A percentile compares a stretch with the other conserved stretches of the same genome.
Conservation (phyloP, 1,284 basidiomycete genomes). For the Marasmius fiardii region DNA sequence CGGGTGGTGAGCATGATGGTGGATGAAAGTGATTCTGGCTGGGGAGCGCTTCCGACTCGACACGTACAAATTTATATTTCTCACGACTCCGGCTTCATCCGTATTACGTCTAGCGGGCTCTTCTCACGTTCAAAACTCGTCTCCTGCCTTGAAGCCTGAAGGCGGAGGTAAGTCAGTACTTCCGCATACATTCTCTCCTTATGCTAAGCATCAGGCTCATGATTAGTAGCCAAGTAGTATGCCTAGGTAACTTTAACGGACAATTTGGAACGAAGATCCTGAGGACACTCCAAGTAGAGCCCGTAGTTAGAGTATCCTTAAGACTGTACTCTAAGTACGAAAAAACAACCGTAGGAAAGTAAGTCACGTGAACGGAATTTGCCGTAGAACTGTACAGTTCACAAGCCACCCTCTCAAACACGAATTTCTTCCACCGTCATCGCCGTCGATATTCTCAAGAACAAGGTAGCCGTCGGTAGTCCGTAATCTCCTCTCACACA, state of each 20-base stretch:
- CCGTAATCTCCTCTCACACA: not conserved
- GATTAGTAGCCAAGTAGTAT: too few species aligned
- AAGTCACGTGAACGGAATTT: not conserved
- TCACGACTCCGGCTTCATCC: conserved; percentile 6
- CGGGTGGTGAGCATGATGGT: conserved; percentile 75
- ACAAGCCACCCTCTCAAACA: not conserved
- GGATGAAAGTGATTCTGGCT: conserved; percentile 4
- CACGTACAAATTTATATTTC: conserved; percentile 2
- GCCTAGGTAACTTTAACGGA: too few species aligned
- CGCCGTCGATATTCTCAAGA: conserved; percentile 38
- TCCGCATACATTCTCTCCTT: too few species aligned
- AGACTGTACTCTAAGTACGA: too few species aligned
- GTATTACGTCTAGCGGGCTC: not conserved
- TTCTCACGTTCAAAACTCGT: not conserved
- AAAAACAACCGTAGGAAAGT: too few species aligned
- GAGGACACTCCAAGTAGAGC: too few species aligned
- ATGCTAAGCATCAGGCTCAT: too few species aligned
- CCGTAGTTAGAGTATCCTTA: too few species aligned
- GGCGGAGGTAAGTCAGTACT: too few species aligned
- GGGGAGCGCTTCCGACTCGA: not conserved
- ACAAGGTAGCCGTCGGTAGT: conserved; percentile 29
- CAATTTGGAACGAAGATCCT: too few species aligned
- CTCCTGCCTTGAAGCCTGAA: too few species aligned
- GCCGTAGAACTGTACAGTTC: not conserved
- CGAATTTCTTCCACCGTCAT: not conserved